Evolutionary conservation across 805 yeast species (phyloP), one percentile per base, ranked within the genome.

Genomic region (Wickerhamiella australiensis): DNA sequence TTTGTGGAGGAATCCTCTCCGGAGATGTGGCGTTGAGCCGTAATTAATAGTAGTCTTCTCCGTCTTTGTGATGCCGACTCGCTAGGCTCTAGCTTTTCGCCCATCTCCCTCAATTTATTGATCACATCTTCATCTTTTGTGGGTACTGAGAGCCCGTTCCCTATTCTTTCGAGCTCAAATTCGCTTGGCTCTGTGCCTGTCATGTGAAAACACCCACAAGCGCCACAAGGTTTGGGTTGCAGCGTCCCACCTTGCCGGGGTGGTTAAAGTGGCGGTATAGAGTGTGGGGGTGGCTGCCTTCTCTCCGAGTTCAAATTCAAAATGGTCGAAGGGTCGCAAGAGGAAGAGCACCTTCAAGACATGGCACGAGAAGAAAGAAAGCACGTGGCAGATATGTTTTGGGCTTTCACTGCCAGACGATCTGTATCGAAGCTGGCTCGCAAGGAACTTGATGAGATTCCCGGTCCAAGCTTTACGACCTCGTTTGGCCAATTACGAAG

Each of bases 111-210:
- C 41, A 86, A 68, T 38, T 63, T 59, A 11, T 51, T 54, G 42
- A 75, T 69, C 6, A 86, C 92, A 6, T 78, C 79, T 0, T 65
- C 75, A 57, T 85, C 94, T 22, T 71, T 68, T 0, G 85, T 78
- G 9, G 94, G 92, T 0, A 80, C 70, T 23, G 65, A 51, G 12
- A 59, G 42, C 15, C 60, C 38, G 41, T 59, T 59, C 9, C 51
- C 51, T n/a, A 47, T 17, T 2, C 43, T 13, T 7, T 36, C 38
- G 4, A 54, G 49, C 37, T 43, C 50, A 7, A 15, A 42, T n/a
- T 42, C 45, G 12, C 21, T 21, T 38, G 26, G 38, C 38, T 33
- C 38, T 33, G 4, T n/a, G 6, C 5, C 5, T 33, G 38, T 33
- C 38, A 33, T 33, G 38, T 33, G 38, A 33, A 33, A 33, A 33